Evolutionary conservation across 495 filamentous ascomycete species (phyloP).

Genomic region (Daldinia concentrica): DNA sequence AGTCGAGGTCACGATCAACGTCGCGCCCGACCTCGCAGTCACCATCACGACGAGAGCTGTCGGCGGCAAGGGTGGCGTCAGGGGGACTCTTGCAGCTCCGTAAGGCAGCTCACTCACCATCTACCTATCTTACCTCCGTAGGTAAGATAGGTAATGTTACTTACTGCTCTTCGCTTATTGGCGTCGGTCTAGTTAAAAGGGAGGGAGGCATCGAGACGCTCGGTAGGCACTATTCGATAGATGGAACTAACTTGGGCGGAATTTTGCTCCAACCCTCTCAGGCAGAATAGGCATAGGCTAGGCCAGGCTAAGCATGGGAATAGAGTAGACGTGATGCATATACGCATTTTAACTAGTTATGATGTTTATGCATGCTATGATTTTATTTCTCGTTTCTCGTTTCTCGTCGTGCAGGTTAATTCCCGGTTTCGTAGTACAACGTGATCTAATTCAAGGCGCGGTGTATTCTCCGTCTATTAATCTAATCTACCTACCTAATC

Average conservation of each 20-base stretch:
- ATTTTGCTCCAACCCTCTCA: not conserved
- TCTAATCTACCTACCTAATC: not conserved
- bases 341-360: not conserved
- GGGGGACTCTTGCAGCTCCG: conserved; percentile 66
- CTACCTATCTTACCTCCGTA: not conserved
- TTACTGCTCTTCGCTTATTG: conserved; percentile 2
- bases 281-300: conserved; percentile 4
- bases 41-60: conserved; percentile 85
- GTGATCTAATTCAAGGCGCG: not conserved
- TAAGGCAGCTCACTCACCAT: conserved; percentile 16
- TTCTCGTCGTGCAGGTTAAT: not conserved
- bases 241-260: not conserved
- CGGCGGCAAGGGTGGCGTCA: conserved; percentile 83
- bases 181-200: not conserved
- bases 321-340: conserved; percentile 11
- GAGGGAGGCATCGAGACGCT: not conserved
- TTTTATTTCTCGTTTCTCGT: not conserved
- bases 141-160: not conserved
- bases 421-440: too few relatives aligned
- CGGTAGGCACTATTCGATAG: conserved; percentile 11
- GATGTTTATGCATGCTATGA: not conserved
- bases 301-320: conserved; percentile 11
- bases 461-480: not conserved
- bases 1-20: conserved; percentile 91
- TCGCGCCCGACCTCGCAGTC: conserved; percentile 77